Percentiles rank a stretch among this genome's conserved stretches.
Evolutionary conservation across 2,329 filamentous ascomycete species (phyloP).

Genomic region (Xylaria sp.): DNA sequence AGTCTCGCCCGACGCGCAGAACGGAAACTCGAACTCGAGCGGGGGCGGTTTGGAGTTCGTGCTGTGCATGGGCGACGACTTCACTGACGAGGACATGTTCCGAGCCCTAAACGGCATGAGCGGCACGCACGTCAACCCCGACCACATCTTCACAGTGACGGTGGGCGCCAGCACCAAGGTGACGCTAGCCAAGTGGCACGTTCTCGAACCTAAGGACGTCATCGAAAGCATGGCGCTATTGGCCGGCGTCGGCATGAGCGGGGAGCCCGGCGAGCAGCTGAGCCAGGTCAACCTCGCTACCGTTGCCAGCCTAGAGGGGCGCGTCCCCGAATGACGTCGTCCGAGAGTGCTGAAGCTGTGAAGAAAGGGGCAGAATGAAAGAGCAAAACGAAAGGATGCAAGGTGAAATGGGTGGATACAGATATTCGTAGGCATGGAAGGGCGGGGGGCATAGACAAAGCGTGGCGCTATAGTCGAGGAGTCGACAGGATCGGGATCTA

Average conservation of each 20-base stretch:
- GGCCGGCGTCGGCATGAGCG: conserved; percentile 46
- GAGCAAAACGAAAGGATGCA: no score
- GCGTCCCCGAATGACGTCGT: conserved; percentile 46
- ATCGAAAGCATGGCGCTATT: conserved; percentile 68
- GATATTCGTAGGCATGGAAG: no score
- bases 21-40: conserved; percentile 47
- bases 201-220: conserved; percentile 86
- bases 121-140: conserved; percentile 55
- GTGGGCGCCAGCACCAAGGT: conserved; percentile 91
- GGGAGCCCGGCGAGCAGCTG: conserved; percentile 44
- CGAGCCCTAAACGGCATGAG: conserved; percentile 69
- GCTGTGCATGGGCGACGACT: conserved; percentile 91
- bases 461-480: no score
- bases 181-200: conserved; percentile 86
- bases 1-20: conserved; percentile 35
- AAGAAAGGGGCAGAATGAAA: conserved; percentile 10
- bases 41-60: conserved; percentile 75
- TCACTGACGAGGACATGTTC: conserved; percentile 98
- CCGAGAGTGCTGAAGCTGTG: conserved; percentile 18
- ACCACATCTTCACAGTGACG: conserved; percentile 86
- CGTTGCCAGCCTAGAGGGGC: conserved; percentile 56
- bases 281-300: conserved; percentile 61
- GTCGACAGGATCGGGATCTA: no score
- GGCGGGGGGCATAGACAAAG: no score
- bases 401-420: no score